phyloP scores from a whole-genome alignment of 1,139 yeast species.

The Zygosaccharomyces sapae region DNA sequence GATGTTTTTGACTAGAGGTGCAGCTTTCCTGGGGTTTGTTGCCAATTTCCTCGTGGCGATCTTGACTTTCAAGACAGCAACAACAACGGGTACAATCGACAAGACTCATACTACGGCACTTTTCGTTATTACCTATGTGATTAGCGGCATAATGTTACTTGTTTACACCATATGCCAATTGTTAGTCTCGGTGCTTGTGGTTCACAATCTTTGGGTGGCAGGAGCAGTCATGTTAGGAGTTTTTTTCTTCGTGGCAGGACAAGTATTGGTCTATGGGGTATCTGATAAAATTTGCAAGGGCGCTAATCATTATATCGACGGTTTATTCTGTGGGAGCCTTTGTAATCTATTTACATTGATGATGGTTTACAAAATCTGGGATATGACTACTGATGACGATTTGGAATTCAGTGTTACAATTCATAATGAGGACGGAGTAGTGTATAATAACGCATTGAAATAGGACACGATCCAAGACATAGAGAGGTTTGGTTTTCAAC shows the following conservation, averaged over 20 bases:
- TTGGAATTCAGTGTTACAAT: slow-evolving; percentile 76
- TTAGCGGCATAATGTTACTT: slow-evolving; percentile 64
- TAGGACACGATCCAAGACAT: slow-evolving; percentile 2
- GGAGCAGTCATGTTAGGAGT: slow-evolving; percentile 72
- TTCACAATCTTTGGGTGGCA: slow-evolving; percentile 79
- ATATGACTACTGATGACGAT: slow-evolving; percentile 92
- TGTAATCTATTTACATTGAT: slow-evolving; percentile 77
- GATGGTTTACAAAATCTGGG: slow-evolving; percentile 98
- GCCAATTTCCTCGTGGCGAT: slow-evolving; percentile 64
- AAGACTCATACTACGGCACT: slow-evolving; percentile 53
- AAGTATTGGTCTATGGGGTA: slow-evolving; percentile 65
- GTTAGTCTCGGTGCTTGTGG: slow-evolving; percentile 61
- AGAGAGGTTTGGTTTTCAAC: not conserved
- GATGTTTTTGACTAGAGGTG: slow-evolving; percentile 51
- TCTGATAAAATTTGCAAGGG: slow-evolving; percentile 62
- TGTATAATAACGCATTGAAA: slow-evolving; percentile 19
- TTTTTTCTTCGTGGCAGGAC: slow-evolving; percentile 77
- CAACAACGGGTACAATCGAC: slow-evolving; percentile 31
- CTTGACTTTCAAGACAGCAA: slow-evolving; percentile 72
- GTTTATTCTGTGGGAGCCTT: slow-evolving; percentile 76
- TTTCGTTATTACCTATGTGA: slow-evolving; percentile 62
- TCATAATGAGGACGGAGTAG: slow-evolving; percentile 37
- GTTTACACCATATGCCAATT: slow-evolving; percentile 66
- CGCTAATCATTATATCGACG: slow-evolving; percentile 84
- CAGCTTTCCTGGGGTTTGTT: slow-evolving; percentile 51